Base-by-base conservation (phyloP, 306 rosid species). In the Vicia villosa region DNA sequence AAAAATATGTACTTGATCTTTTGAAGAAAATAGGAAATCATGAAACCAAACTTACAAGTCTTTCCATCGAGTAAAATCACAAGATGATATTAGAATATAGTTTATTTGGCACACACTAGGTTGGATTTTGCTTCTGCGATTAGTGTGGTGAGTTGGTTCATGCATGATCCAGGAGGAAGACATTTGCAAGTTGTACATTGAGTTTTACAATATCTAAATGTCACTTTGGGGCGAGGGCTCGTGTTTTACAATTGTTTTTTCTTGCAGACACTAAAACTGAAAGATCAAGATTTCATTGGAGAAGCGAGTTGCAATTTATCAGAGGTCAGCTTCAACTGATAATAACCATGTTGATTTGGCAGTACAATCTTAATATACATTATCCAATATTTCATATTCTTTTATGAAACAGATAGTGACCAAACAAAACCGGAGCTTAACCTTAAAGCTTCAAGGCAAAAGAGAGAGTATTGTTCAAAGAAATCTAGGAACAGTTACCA, bases 221-320 rank as follows among this genome's bases (percentile, higher is more conserved):
- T 26, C 30, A 26, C 30, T 26, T 26, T 26, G 30, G 30, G 30
- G 30, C 3, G 30, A 26, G 30, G 30, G 30, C 30, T 26, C 30
- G 3, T 26, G 30, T 26, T 26, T 22, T 8, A 30, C 37, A 6
- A 32, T 6, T 1, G 9, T 32, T 32, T 32, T 32, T 32, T 79
- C 22, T 50, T 79, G 81, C 81, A 93, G 98, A 56, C 76, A 26
- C 74, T 93, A 79, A 84, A 79, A 43, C 70, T 86, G 84, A 64
- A 73, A 47, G 94, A 90, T 79, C 97, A 93, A 71, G 96, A 93
- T 0, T 93, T 93, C 79, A 86, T 93, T 42, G 98, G 98, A 40
- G 83, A 83, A 78, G 85, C 91, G 19, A 79, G 50, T 67, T 90
- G 98, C 77, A 77, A 43, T 45, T 83, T 93, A 61, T 88, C 98